Evolutionary conservation across 768 basidiomycete species (phyloP).

Genomic region (Boletus insuetus): DNA sequence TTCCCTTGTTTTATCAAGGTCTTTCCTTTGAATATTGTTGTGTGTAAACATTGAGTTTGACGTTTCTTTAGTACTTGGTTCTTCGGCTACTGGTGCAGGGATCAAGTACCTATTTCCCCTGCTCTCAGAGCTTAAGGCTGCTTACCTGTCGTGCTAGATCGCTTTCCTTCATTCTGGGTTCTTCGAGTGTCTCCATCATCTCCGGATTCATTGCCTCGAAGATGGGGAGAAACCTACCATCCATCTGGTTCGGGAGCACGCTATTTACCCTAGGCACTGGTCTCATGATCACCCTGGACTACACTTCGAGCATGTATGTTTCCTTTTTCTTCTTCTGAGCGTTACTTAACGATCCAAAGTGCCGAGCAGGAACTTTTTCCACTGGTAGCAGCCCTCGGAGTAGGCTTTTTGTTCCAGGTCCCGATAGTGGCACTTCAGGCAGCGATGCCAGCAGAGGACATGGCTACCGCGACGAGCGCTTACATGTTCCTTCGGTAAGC

Average conservation of each 20-base stretch:
- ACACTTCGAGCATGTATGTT: constrained; percentile 47
- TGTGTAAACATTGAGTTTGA: not conserved
- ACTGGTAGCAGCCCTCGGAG: constrained; percentile 59
- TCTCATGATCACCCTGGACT: constrained; percentile 67
- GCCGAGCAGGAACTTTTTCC: constrained; percentile 63
- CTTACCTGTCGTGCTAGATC: constrained; percentile 43
- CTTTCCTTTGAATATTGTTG: not conserved
- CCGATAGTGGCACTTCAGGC: constrained; percentile 77
- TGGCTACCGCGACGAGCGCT: constrained; percentile 77
- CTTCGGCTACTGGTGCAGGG: constrained; percentile 68
- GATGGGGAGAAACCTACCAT: constrained; percentile 53
- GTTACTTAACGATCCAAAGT: constrained; percentile 31
- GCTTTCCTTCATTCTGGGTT: constrained; percentile 67
- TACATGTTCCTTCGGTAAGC: constrained; percentile 65
- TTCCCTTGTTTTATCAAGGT: constrained; percentile 72
- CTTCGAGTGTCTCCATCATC: constrained; percentile 48
- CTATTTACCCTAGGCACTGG: constrained; percentile 64
- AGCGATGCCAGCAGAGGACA: constrained; percentile 81
- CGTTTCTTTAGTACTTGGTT: constrained; percentile 48
- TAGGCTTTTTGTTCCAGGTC: constrained; percentile 62
- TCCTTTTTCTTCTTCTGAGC: not conserved
- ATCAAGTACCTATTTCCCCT: constrained; percentile 55
- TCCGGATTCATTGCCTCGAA: constrained; percentile 60
- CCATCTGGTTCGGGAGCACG: constrained; percentile 63
- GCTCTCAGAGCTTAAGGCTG: not conserved